These are phyloP conservation scores for Spergularia bocconei DNA, from an alignment of 148 eudicot genomes.

Conservation along the genomic window DNA sequence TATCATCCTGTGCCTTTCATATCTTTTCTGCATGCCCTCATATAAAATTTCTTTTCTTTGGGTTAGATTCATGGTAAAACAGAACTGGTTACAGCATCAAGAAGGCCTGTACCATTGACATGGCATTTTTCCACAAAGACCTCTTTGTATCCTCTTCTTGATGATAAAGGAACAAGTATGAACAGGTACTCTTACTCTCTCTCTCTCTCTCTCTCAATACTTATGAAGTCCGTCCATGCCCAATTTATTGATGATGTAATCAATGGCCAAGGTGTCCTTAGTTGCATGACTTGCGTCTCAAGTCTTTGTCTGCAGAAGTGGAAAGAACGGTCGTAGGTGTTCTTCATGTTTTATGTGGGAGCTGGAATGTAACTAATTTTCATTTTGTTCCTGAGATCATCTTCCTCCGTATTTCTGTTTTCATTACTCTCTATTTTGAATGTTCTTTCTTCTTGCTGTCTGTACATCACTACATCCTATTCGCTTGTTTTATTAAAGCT, in stretches of 20 bases:
- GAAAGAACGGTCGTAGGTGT: background rate
- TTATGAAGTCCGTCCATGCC: background rate
- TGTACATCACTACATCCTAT: background rate
- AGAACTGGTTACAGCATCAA: conserved; percentile 84
- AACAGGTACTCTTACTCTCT: conserved; percentile 54
- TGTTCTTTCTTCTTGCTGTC: background rate
- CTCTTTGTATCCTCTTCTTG: conserved; percentile 77
- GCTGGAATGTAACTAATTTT: background rate
- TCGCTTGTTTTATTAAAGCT: background rate
- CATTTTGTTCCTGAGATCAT: background rate
- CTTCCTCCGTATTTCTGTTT: background rate
- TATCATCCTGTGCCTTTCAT: background rate
- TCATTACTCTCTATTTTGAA: background rate
- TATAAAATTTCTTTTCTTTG: conserved; percentile 19
- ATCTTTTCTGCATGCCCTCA: conserved; percentile 7
- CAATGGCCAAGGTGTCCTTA: background rate
- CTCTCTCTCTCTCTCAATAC: background rate
- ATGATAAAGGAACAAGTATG: conserved; percentile 89
- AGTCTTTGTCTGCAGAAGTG: background rate
- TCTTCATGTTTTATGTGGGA: background rate
- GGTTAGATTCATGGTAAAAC: conserved; percentile 91
- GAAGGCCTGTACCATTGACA: conserved; percentile 95
- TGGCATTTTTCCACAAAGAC: conserved; percentile 95
- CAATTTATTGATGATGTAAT: background rate
- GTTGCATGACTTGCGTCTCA: background rate